A percentile compares a stretch with the other conserved stretches of the same genome.
Evolutionary conservation across 306 rosid genomes (phyloP).

Genomic region (Calophaca sinica): DNA sequence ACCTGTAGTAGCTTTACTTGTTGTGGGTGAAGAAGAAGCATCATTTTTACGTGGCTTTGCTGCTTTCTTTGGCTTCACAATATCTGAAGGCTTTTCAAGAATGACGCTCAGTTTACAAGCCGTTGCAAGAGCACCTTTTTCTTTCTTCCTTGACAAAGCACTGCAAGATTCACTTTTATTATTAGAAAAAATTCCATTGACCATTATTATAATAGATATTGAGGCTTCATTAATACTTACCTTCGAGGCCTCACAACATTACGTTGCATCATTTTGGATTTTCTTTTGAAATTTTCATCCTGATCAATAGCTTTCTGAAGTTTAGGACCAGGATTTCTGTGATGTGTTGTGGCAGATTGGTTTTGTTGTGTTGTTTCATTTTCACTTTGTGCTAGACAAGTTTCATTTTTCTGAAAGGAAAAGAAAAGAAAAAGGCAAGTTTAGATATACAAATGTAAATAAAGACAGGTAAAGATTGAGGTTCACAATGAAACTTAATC

Average conservation of each 20-base stretch:
- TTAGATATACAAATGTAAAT: constrained; percentile 19
- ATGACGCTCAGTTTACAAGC: constrained; percentile 52
- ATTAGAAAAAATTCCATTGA: neutral
- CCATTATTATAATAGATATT: no score
- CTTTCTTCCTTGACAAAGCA: constrained; percentile 59
- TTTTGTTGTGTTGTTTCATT: constrained; percentile 40
- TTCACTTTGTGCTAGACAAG: constrained; percentile 29
- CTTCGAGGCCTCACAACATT: constrained; percentile 47
- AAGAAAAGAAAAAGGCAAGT: neutral
- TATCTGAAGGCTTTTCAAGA: constrained; percentile 55
- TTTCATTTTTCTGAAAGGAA: constrained; percentile 54
- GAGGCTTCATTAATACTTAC: constrained; percentile 45
- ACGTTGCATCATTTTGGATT: constrained; percentile 48
- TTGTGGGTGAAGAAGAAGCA: no score
- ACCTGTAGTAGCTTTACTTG: neutral
- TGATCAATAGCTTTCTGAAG: constrained; percentile 41
- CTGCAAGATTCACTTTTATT: constrained; percentile 48
- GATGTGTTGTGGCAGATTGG: constrained; percentile 44
- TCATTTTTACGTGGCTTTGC: constrained; percentile 43
- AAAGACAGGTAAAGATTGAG: neutral
- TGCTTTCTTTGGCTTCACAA: constrained; percentile 48
- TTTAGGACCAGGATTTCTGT: constrained; percentile 38
- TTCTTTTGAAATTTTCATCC: constrained; percentile 46
- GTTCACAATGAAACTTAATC: constrained; percentile 42
- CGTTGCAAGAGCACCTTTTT: constrained; percentile 45